These are phyloP conservation scores for Euphorbia celastroides DNA, from an alignment of 441 rosid species.

Conservation along the genomic window DNA sequence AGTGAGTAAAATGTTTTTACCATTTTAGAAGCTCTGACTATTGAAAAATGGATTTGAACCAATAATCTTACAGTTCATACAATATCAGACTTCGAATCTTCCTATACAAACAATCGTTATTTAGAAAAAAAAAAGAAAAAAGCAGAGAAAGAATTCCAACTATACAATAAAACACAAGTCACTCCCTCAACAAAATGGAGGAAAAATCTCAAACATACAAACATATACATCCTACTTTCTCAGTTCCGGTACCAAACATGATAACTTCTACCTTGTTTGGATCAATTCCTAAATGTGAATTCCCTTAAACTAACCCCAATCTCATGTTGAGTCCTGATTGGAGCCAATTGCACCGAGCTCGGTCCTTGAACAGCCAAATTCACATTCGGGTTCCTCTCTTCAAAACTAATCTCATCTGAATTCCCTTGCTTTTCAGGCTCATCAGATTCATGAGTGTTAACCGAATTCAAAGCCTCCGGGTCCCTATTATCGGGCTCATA, in stretches of 20 bases:
- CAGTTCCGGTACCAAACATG: not conserved
- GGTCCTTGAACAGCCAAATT: constrained; percentile 17
- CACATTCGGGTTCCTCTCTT: too few species aligned
- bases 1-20: too few species aligned
- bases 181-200: not conserved
- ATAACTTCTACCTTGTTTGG: not conserved
- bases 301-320: constrained; percentile 27
- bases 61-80: not conserved
- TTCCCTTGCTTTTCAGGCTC: constrained; percentile 13
- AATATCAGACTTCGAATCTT: not conserved
- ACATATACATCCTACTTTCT: too few species aligned
- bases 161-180: not conserved
- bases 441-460: constrained; percentile 22
- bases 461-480: constrained; percentile 36
- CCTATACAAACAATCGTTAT: too few species aligned
- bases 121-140: too few species aligned
- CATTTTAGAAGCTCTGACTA: too few species aligned
- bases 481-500: constrained; percentile 40
- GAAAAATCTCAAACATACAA: not conserved
- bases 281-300: constrained; percentile 43
- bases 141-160: not conserved
- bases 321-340: not conserved
- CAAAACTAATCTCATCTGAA: constrained; percentile 12
- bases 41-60: not conserved
- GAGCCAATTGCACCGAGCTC: constrained; percentile 27